These are phyloP conservation scores for Aspergillus carbonarius DNA, from an alignment of 2,329 filamentous ascomycete genomes.

Conservation along the genomic window DNA sequence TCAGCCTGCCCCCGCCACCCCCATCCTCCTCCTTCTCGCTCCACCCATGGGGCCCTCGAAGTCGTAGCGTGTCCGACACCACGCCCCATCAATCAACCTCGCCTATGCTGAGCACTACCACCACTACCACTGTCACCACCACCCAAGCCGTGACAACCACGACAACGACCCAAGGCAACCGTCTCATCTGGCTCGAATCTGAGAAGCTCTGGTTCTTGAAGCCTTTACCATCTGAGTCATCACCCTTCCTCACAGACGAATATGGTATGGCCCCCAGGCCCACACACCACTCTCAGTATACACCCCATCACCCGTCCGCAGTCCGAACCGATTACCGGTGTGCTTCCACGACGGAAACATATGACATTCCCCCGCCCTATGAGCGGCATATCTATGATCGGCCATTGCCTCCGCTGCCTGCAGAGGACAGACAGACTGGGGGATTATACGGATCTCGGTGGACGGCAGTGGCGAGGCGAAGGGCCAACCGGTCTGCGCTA, in stretches of 20 bases:
- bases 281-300: not conserved
- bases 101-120: not conserved
- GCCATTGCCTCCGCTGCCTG: conserved; percentile 11
- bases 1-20: conserved; percentile 1
- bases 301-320: not conserved
- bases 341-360: not conserved
- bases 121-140: not conserved
- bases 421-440: not conserved
- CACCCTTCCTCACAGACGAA: not conserved
- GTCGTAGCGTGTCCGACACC: conserved; percentile 1
- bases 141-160: conserved; percentile 1
- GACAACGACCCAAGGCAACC: conserved; percentile 10
- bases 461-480: conserved; percentile 25
- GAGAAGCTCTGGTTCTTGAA: conserved; percentile 30
- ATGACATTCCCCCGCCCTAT: conserved; percentile 28
- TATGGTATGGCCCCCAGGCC: not conserved
- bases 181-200: conserved; percentile 32
- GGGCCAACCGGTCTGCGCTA: not conserved
- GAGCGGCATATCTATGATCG: conserved; percentile 26
- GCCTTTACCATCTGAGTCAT: not conserved
- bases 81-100: not conserved
- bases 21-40: not conserved
- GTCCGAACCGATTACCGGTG: not conserved
- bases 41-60: not conserved
- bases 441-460: conserved; percentile 20